Base-by-base conservation (phyloP, 371 early-diverging fungal species). In the Lichtheimia hyalospora region DNA sequence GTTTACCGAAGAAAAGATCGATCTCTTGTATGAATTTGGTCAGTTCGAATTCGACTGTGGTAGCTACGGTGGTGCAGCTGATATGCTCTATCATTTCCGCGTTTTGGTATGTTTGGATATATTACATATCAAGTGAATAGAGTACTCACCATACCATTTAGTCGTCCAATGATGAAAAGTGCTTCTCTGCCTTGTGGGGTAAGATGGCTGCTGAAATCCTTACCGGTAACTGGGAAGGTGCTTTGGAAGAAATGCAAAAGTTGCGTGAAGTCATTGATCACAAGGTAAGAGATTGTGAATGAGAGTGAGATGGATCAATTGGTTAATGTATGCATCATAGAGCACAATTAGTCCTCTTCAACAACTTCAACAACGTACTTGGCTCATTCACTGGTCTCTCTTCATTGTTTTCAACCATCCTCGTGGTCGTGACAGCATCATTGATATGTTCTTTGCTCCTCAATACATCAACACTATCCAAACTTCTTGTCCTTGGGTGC, bases 321-420 rank as follows among this genome's bases (percentile, higher is more conserved):
- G 28, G 10, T 34, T 34, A 6, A 34, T 8, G 34, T 34, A 27
- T 10, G 10, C 10, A 34, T 27, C 24, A 27, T 41, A 60, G 60
- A 52, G 60, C 40, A 49, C 46, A 57, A 67, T 81, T 34, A 79
- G 89, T 53, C 89, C 93, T 52, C 79, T 90, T 23, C 92, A 91
- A 60, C 94, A 94, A 74, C 88, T 97, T 53, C 91, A 95, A 69
- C 92, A 93, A 72, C 90, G 96, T 57, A 88, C 92, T 49, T 94
- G 94, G 92, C 79, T 96, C 59, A 85, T 97, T 69, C 96, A 96
- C 84, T 96, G 96, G 96, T 91, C 94, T 24, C 80, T 97, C 62
- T 96, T 96, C 72, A 93, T 97, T 34, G 95, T 95, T 82, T 97
- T 97, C 84, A 96, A 96, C 82, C 96, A 97, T 74, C 92, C 95